Conservation (phyloP, 2,329 filamentous ascomycete species). For the Colletotrichum trifolii region DNA sequence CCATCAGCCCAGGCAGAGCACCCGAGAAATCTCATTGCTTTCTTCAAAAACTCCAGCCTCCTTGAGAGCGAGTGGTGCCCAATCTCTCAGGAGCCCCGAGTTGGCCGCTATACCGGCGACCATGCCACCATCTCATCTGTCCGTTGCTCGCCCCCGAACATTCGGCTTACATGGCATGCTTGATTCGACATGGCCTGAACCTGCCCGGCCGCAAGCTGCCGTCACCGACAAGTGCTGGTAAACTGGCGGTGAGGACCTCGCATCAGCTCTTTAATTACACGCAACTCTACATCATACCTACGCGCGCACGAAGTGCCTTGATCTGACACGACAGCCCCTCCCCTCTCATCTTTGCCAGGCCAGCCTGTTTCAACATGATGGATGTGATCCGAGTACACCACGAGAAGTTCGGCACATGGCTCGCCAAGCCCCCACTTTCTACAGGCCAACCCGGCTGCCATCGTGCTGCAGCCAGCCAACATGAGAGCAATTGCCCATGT, state of each 20-base stretch:
- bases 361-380: not conserved
- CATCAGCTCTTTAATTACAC: constrained; percentile 3
- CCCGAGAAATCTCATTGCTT: too few relatives aligned
- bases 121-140: constrained; percentile 36
- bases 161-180: too few relatives aligned
- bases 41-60: not conserved
- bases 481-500: constrained; percentile 12
- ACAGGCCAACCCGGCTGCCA: not conserved
- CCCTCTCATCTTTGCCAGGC: not conserved
- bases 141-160: too few relatives aligned
- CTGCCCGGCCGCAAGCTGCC: constrained; percentile 13
- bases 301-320: not conserved
- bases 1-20: not conserved
- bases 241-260: constrained; percentile 29
- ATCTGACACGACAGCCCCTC: not conserved
- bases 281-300: constrained; percentile 19
- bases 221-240: constrained; percentile 13
- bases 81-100: constrained; percentile 25
- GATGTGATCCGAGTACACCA: constrained; percentile 5
- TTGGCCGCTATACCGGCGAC: constrained; percentile 43
- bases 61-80: not conserved
- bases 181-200: constrained; percentile 9
- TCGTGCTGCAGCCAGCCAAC: not conserved
- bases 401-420: not conserved
- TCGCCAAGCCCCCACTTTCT: not conserved